Percentiles rank a stretch among this genome's conserved stretches.
Evolutionary conservation across 1,284 basidiomycete genomes (phyloP).

Genomic region (Rhodofomes roseus): DNA sequence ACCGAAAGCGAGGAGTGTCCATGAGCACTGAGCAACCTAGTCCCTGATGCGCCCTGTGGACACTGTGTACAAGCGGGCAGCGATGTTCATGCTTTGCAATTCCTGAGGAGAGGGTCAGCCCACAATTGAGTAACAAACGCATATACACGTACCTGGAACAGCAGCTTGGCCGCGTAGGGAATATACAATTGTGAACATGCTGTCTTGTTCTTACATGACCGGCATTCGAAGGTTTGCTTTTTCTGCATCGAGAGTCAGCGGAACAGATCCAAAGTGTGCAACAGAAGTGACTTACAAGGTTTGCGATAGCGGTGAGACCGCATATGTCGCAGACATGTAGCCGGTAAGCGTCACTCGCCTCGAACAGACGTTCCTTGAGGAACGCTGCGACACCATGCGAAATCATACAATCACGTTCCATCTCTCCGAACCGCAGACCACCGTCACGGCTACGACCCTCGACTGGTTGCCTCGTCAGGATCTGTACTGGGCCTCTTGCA

Average conservation of each 20-base stretch:
- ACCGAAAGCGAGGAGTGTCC: constrained; percentile 1
- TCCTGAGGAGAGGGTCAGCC: constrained; percentile 44
- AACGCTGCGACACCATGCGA: constrained; percentile 98
- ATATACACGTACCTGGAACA: constrained; percentile 72
- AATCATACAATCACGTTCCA: constrained; percentile 99
- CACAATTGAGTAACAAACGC: not conserved
- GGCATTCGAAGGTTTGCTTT: constrained; percentile 87
- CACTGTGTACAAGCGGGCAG: constrained; percentile 77
- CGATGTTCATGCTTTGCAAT: constrained; percentile 90
- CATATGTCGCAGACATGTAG: constrained; percentile 98
- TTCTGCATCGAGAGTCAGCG: constrained; percentile 45
- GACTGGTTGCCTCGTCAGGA: constrained; percentile 97
- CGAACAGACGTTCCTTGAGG: constrained; percentile 92
- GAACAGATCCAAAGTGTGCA: not conserved
- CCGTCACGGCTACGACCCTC: constrained; percentile 98
- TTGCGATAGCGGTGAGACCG: constrained; percentile 92
- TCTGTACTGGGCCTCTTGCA: constrained; percentile 96
- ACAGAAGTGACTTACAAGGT: constrained; percentile 55
- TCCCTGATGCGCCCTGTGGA: constrained; percentile 81
- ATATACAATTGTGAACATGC: constrained; percentile 89
- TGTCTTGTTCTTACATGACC: constrained; percentile 94
- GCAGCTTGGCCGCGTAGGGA: constrained; percentile 87
- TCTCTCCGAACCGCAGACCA: constrained; percentile 99
- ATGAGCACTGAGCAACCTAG: constrained; percentile 26
- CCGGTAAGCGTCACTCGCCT: constrained; percentile 93